These are phyloP conservation scores for Melastoma candidum DNA, from an alignment of 441 rosid genomes.

Conservation along the genomic window DNA sequence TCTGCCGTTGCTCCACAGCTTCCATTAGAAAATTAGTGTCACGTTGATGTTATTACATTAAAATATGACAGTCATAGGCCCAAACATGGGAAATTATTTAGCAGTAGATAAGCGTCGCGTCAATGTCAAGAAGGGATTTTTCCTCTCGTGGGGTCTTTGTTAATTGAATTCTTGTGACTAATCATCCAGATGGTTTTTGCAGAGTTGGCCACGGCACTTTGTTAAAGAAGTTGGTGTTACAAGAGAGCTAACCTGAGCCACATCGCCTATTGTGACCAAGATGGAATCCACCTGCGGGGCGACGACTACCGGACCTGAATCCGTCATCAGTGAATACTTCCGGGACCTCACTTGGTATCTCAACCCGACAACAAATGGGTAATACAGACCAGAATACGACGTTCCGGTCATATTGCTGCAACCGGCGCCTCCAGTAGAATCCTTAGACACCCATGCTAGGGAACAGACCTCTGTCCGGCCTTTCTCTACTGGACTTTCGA, in stretches of 20 bases:
- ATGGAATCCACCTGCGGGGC: slow-evolving; percentile 47
- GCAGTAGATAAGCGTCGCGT: no score
- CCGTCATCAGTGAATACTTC: slow-evolving; percentile 33
- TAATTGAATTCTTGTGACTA: no score
- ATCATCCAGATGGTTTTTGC: no score
- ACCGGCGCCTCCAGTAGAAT: neutral
- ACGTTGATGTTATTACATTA: no score
- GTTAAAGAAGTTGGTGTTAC: no score
- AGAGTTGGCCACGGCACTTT: no score
- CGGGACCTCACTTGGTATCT: slow-evolving; percentile 46
- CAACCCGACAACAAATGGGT: slow-evolving; percentile 60
- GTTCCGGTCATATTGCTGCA: neutral
- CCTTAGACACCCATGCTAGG: slow-evolving; percentile 41
- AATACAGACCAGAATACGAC: slow-evolving; percentile 38
- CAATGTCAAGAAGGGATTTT: no score
- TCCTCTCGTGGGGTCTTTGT: no score
- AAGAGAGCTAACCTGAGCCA: slow-evolving; percentile 40
- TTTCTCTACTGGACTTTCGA: slow-evolving; percentile 35
- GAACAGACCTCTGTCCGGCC: slow-evolving; percentile 40
- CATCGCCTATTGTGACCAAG: slow-evolving; percentile 58
- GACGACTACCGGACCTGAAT: slow-evolving; percentile 48
- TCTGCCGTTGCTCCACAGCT: slow-evolving; percentile 83
- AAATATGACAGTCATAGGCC: no score
- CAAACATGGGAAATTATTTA: no score
- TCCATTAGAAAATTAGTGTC: neutral